Conservation (phyloP, 805 yeast species). For the Groenewaldozyma salmanticensis region DNA sequence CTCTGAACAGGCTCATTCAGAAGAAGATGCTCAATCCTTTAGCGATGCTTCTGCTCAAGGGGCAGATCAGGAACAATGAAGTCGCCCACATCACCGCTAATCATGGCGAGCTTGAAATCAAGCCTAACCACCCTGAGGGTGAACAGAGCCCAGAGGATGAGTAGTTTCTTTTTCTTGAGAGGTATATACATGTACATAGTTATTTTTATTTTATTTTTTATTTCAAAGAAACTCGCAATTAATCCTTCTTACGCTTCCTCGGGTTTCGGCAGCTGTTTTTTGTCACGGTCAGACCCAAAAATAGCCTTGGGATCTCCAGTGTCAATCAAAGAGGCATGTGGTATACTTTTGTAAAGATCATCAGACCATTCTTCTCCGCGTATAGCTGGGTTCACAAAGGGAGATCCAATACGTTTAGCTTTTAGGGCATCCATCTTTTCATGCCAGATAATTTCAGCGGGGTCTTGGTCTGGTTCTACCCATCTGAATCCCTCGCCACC, state of each 20-base stretch:
- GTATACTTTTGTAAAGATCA: slow-evolving; percentile 20
- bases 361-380: slow-evolving; percentile 18
- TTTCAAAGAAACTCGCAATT: neutral
- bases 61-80: slow-evolving; percentile 57
- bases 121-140: slow-evolving; percentile 34
- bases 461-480: slow-evolving; percentile 87
- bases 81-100: slow-evolving; percentile 42
- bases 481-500: slow-evolving; percentile 83
- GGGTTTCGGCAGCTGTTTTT: too few relatives aligned
- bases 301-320: slow-evolving; percentile 9
- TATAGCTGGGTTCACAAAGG: slow-evolving; percentile 11
- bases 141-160: slow-evolving; percentile 5
- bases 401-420: slow-evolving; percentile 15
- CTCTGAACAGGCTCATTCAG: slow-evolving; percentile 83
- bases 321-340: slow-evolving; percentile 27
- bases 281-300: too few relatives aligned
- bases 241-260: too few relatives aligned
- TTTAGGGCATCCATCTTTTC: slow-evolving; percentile 20
- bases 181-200: neutral
- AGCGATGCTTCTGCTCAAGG: slow-evolving; percentile 70
- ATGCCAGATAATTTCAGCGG: slow-evolving; percentile 46
- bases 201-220: neutral
- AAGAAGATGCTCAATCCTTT: slow-evolving; percentile 78
- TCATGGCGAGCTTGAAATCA: slow-evolving; percentile 34
- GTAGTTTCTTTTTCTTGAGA: too few relatives aligned